phyloP scores from a whole-genome alignment of 1,284 basidiomycete species.

The Cryptococcus wingfieldii region DNA sequence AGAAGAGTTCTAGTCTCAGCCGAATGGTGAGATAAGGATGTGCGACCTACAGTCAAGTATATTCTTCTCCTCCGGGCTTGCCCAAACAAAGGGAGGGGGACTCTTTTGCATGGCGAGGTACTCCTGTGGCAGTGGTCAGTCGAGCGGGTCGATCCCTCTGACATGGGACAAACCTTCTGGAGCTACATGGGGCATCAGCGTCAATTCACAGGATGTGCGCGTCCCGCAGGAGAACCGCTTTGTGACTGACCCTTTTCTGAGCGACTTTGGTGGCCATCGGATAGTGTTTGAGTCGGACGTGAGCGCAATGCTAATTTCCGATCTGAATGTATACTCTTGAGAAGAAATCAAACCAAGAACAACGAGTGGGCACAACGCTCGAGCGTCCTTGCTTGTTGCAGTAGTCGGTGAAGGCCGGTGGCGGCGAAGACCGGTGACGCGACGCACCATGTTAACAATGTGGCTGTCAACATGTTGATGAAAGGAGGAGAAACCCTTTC shows the following conservation, averaged over 20 bases:
- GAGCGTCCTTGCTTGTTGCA: too few species aligned
- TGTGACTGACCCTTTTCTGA: slow-evolving; percentile 45
- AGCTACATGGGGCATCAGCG: slow-evolving; percentile 20
- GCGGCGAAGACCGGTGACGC: too few species aligned
- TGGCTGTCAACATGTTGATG: too few species aligned
- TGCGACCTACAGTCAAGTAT: slow-evolving; percentile 58
- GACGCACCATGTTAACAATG: too few species aligned
- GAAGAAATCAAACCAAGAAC: too few species aligned
- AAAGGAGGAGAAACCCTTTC: too few species aligned
- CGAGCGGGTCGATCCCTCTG: background rate
- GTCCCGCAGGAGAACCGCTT: background rate
- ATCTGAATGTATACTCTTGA: too few species aligned
- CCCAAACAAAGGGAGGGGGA: slow-evolving; percentile 91
- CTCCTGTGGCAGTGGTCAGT: slow-evolving; percentile 73
- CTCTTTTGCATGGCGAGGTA: slow-evolving; percentile 88
- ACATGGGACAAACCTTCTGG: slow-evolving; percentile 31
- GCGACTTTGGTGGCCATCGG: slow-evolving; percentile 49
- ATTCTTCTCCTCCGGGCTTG: slow-evolving; percentile 91
- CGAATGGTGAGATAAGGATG: slow-evolving; percentile 1
- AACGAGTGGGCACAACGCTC: too few species aligned
- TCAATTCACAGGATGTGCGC: background rate
- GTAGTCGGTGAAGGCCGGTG: too few species aligned
- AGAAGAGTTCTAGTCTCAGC: background rate
- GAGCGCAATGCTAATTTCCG: too few species aligned
- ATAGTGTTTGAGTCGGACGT: background rate